phyloP scores from a whole-genome alignment of 495 filamentous ascomycete genomes.

The Neurospora intermedia region DNA sequence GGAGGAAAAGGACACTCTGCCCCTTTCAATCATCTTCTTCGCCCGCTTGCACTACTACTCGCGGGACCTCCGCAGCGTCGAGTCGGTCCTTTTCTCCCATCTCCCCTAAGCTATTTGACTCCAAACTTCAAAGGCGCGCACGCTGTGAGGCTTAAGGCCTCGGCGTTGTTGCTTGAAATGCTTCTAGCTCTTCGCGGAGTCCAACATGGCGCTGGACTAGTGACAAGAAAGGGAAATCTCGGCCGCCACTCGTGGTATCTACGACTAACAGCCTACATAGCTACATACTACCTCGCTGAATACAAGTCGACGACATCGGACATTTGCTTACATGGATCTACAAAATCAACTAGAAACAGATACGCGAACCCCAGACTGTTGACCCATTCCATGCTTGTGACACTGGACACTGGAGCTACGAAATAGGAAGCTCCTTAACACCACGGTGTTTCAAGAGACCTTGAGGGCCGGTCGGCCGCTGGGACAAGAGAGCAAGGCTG shows the following conservation, averaged over 20 bases:
- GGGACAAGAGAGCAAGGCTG: neutral
- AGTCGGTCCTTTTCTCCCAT: slow-evolving; percentile 16
- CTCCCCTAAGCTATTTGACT: neutral
- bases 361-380: neutral
- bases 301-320: neutral
- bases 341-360: neutral
- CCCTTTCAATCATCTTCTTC: slow-evolving; percentile 4
- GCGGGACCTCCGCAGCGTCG: slow-evolving; percentile 8
- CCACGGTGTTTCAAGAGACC: neutral
- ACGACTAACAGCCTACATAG: neutral
- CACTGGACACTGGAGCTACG: neutral
- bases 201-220: neutral
- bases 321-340: neutral
- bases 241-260: neutral
- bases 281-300: neutral
- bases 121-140: neutral
- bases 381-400: neutral
- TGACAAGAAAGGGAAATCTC: neutral
- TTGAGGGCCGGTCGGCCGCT: neutral
- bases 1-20: neutral
- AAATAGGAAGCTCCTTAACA: neutral
- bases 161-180: neutral
- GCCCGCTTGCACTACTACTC: slow-evolving; percentile 13
- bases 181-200: neutral
- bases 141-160: neutral